These are phyloP conservation scores for Fusarium sp. DNA, from an alignment of 2,329 filamentous ascomycete species.

Conservation along the genomic window DNA sequence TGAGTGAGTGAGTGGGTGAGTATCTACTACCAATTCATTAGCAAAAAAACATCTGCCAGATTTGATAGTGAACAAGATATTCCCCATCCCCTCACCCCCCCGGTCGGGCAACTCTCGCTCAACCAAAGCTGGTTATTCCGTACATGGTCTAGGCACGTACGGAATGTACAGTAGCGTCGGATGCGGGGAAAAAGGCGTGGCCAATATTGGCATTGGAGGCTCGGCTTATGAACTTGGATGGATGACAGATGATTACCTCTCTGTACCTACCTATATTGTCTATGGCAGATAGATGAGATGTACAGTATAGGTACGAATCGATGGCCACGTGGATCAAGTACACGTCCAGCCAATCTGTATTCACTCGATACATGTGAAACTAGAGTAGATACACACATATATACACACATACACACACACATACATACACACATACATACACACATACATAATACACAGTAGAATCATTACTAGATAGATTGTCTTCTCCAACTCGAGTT, in stretches of 20 bases:
- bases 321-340: slow-evolving; percentile 18
- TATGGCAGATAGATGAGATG: background rate
- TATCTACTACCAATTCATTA: too few species aligned
- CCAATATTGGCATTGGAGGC: slow-evolving; percentile 20
- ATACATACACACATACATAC: too few species aligned
- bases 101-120: background rate
- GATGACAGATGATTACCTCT: slow-evolving; percentile 23
- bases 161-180: slow-evolving; percentile 1
- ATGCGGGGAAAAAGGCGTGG: slow-evolving; percentile 23
- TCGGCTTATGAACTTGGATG: background rate
- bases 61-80: too few species aligned
- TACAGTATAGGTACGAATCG: background rate
- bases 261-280: too few species aligned
- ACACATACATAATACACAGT: too few species aligned
- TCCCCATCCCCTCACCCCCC: too few species aligned
- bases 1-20: too few species aligned
- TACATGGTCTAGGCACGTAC: background rate
- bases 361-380: too few species aligned
- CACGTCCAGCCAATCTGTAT: background rate
- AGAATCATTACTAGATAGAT: too few species aligned
- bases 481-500: slow-evolving; percentile 25
- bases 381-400: too few species aligned
- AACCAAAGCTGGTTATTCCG: background rate
- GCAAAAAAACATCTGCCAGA: too few species aligned
- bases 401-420: too few species aligned